Evolutionary conservation across 805 yeast species (phyloP), one percentile per base, ranked within the genome.

Genomic region (Alloascoidea africana): DNA sequence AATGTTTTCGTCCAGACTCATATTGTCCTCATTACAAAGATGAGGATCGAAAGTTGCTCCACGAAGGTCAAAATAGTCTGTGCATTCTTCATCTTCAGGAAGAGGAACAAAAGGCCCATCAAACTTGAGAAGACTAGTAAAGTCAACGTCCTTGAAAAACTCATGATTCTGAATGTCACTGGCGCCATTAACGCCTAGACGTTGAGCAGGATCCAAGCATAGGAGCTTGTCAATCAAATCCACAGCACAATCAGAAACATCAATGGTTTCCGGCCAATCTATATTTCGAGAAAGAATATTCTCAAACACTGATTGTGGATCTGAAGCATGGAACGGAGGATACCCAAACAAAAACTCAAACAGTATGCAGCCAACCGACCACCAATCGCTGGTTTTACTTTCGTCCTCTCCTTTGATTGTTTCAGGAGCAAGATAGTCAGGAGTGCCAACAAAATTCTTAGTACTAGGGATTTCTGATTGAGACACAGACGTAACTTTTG

Each of bases 371-470:
- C 99, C 99, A 23, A 89, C 71, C 2, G 97, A 84, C 99, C 99
- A 91, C 98, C 98, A 87, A 59, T 87, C 96, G n/a, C 89, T 76
- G 44, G 76, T 70, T 44, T 75, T 85, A 42, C 76, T 82, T 53
- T 89, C 96, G 0, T 82, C 79, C 1, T 68, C 64, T 30, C 96
- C 97, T 33, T 69, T 63, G 43, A 91, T 85, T 0, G 96, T 87
- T 53, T 91, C 99, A 0, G 99, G 99, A 0, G 99, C 94, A 32
- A 93, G 67, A 56, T 91, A 91, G 54, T 91, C 98, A 0, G 99
- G 99, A 0, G 99, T 91, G 0, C 99, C 99, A 19, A 86, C 94
- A 49, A 89, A 87, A 43, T 68, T 70, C 47, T 75, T 70, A n/a
- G n/a, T n/a, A n/a, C n/a, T n/a, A n/a, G n/a, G n/a, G n/a, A n/a